Percentiles rank a stretch among this genome's conserved stretches.
phyloP scores from a whole-genome alignment of 148 eudicot species.

The Camellia japonica region DNA sequence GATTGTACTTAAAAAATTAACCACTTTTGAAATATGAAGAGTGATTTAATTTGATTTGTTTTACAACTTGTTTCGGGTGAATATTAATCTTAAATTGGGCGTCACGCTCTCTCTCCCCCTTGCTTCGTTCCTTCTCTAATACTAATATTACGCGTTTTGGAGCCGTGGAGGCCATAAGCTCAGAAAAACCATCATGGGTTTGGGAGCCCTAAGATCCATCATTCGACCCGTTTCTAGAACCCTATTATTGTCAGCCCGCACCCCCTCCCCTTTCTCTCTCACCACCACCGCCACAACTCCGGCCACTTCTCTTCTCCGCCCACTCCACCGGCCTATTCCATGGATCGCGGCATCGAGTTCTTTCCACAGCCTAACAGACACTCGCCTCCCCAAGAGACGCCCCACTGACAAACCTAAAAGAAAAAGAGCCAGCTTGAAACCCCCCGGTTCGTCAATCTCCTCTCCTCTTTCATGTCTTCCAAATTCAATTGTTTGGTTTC shows the following conservation, averaged over 20 bases:
- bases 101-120: background rate
- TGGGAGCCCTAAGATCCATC: slow-evolving; percentile 61
- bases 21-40: too few relatives aligned
- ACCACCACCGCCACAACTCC: background rate
- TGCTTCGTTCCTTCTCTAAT: background rate
- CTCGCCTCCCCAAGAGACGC: slow-evolving; percentile 74
- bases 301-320: slow-evolving; percentile 24
- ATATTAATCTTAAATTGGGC: background rate
- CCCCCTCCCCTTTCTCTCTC: slow-evolving; percentile 21
- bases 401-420: slow-evolving; percentile 59
- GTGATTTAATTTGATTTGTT: too few relatives aligned
- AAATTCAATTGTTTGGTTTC: background rate
- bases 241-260: slow-evolving; percentile 19
- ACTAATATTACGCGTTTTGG: background rate
- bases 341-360: slow-evolving; percentile 43
- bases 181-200: slow-evolving; percentile 49
- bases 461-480: background rate
- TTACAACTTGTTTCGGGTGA: too few relatives aligned
- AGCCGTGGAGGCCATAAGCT: background rate
- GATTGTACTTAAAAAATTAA: too few relatives aligned
- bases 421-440: slow-evolving; percentile 57
- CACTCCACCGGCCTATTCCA: slow-evolving; percentile 45
- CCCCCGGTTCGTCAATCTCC: slow-evolving; percentile 11
- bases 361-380: slow-evolving; percentile 67
- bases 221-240: slow-evolving; percentile 59